Base-by-base conservation (phyloP, 2,329 filamentous ascomycete species). In the Hymenotorrendiella dingleyae region DNA sequence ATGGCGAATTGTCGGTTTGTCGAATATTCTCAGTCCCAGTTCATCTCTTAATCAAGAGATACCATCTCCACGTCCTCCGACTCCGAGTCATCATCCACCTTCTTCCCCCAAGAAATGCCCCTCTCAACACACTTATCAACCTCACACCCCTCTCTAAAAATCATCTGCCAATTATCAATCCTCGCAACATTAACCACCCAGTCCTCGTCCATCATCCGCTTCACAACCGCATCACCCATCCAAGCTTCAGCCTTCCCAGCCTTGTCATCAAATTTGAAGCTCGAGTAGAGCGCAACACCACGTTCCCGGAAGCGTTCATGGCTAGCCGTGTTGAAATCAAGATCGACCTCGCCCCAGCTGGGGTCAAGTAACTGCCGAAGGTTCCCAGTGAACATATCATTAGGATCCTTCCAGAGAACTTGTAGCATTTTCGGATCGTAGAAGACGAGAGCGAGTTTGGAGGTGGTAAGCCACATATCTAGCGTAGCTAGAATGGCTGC, bases 201-300 rank as follows among this genome's bases (percentile, higher is more conserved):
- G 0, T 26, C 7, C 6, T 24, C 22, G 2, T 24, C 32, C 14
- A 11, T 27, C 22, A 34, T 24, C 20, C n/a, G n/a, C 20, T 22
- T 17, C 28, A 43, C 21, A 11, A 34, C 16, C 6, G 9, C 12
- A 7, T 39, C 29, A 10, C 11, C 14, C 34, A 47, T 47, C 46
- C 46, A 48, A 39, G 35, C 42, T n/a, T 21, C 33, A 11, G 24
- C 39, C 19, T 27, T 32, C 24, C 21, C 26, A 11, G 16, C 42
- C 23, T 36, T 27, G 2, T 10, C 21, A 24, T 44, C 37, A n/a
- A 14, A 43, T n/a, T 20, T 23, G 20, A 49, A 33, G 4, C 33
- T 42, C 5, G 26, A 41, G 26, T 38, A 46, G 2, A 45, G 24
- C 11, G 32, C 33, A n/a, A 42, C 8, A 9, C 40, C 43, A 6